A percentile compares a stretch with the other conserved stretches of the same genome.
Evolutionary conservation across 768 basidiomycete genomes (phyloP).

Genomic region (Naganishia vaughanmartiniae): DNA sequence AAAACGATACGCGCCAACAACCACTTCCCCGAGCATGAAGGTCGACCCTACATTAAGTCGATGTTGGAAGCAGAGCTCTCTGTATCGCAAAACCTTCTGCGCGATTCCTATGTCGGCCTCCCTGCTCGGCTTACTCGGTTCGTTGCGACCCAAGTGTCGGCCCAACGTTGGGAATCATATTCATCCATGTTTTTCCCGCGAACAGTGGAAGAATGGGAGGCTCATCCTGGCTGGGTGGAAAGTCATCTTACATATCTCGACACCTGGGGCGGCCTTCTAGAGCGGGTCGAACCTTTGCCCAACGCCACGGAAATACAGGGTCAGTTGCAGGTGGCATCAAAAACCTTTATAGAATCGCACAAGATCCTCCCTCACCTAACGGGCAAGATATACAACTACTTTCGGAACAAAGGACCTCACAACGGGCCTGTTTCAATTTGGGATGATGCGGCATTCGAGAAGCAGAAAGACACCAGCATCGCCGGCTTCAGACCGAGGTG

Average conservation of each 20-base stretch:
- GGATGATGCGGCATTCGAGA: background rate
- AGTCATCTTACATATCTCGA: background rate
- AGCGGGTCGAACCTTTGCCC: background rate
- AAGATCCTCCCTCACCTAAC: background rate
- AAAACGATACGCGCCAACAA: background rate
- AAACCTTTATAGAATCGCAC: background rate
- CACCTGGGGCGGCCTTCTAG: background rate
- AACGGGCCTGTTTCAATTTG: background rate
- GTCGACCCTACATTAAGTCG: background rate
- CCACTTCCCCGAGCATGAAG: background rate
- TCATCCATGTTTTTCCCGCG: background rate
- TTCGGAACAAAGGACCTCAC: background rate
- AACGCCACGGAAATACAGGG: background rate
- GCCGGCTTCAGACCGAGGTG: background rate
- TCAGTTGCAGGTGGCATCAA: too few relatives aligned
- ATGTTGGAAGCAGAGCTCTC: background rate
- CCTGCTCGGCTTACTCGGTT: background rate
- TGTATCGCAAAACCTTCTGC: background rate
- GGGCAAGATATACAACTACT: background rate
- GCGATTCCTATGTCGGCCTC: background rate
- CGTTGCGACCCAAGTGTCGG: background rate
- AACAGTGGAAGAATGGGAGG: background rate
- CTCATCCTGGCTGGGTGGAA: background rate
- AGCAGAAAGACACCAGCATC: background rate
- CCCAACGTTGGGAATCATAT: background rate